A percentile compares a stretch with the other conserved stretches of the same genome.
These are phyloP conservation scores for Fusarium pseudoanthophilum DNA, from an alignment of 2,329 filamentous ascomycete genomes.

Conservation along the genomic window DNA sequence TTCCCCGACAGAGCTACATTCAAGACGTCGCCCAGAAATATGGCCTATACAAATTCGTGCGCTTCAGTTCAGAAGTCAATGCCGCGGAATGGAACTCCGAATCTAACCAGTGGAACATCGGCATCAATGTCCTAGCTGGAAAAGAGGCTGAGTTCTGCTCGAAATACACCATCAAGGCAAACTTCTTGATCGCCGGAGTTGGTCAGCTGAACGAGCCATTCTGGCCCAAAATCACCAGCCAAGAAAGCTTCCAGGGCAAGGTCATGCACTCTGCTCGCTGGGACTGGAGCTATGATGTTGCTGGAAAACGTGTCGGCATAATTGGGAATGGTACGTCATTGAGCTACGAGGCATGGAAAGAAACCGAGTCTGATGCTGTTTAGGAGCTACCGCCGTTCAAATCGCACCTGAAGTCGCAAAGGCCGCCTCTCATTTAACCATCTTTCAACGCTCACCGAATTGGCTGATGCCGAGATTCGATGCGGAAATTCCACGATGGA, in stretches of 20 bases:
- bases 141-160: background rate
- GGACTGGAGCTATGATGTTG: background rate
- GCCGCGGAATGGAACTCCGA: background rate
- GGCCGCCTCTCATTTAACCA: accelerated
- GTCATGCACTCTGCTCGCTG: background rate
- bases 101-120: accelerated
- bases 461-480: background rate
- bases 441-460: background rate
- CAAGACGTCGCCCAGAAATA: background rate
- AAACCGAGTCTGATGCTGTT: accelerated
- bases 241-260: background rate
- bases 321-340: background rate
- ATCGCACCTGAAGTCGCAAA: background rate
- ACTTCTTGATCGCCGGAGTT: background rate
- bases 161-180: background rate
- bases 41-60: background rate
- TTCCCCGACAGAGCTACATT: background rate
- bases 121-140: background rate
- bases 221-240: background rate
- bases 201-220: background rate
- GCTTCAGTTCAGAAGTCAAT: background rate
- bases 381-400: background rate
- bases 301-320: background rate
- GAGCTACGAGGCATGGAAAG: accelerated
- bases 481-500: background rate